These are phyloP conservation scores for Vicia faba DNA, from an alignment of 306 rosid genomes.

Conservation along the genomic window DNA sequence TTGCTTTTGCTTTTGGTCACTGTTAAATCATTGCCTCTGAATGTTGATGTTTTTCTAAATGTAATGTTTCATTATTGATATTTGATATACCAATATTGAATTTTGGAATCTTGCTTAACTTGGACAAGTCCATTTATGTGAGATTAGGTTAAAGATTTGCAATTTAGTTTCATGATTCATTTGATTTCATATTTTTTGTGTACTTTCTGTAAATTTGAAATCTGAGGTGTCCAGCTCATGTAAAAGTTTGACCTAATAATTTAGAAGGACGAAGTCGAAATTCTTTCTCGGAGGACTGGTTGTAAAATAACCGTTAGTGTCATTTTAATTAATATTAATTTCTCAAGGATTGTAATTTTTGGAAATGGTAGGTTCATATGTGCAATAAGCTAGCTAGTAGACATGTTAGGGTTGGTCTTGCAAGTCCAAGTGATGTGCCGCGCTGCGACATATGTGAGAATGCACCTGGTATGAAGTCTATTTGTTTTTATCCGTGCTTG, in stretches of 20 bases:
- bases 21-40: neutral
- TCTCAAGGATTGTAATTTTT: conserved; percentile 26
- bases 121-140: neutral
- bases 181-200: conserved; percentile 11
- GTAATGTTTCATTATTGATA: conserved; percentile 29
- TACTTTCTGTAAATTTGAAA: conserved; percentile 16
- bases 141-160: conserved; percentile 8
- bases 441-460: conserved; percentile 94
- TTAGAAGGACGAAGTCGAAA: neutral
- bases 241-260: neutral
- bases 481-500: neutral
- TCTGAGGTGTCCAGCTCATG: neutral
- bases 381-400: conserved; percentile 97
- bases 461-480: conserved; percentile 72
- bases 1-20: neutral
- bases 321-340: neutral
- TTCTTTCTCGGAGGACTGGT: neutral
- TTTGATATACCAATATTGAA: conserved; percentile 29
- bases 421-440: conserved; percentile 89
- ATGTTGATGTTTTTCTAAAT: conserved; percentile 25
- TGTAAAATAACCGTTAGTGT: no score
- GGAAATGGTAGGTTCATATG: conserved; percentile 79
- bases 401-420: conserved; percentile 96
- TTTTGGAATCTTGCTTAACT: conserved; percentile 12
- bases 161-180: conserved; percentile 14